A percentile compares a stretch with the other conserved stretches of the same genome.
These are phyloP conservation scores for Vinca minor DNA, from an alignment of 257 asterid species.

Conservation along the genomic window DNA sequence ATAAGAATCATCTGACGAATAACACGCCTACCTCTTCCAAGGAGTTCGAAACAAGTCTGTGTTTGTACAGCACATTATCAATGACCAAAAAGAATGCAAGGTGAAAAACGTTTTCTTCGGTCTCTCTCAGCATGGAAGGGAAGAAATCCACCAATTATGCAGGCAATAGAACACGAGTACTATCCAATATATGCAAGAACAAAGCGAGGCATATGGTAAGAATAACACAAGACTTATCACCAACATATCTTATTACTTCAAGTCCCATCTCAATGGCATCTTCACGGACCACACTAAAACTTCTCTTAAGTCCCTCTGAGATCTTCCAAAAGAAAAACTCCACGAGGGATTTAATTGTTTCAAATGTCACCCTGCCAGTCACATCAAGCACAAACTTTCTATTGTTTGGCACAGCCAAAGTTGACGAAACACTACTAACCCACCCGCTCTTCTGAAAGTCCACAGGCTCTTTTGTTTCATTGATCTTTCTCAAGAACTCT, in stretches of 20 bases:
- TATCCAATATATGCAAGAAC: conserved; percentile 54
- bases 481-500: conserved; percentile 19
- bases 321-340: conserved; percentile 59
- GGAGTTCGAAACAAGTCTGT: neutral
- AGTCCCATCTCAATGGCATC: conserved; percentile 65
- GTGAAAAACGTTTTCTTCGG: neutral
- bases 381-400: conserved; percentile 74
- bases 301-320: conserved; percentile 48
- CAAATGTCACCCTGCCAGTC: conserved; percentile 89
- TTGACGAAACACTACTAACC: conserved; percentile 68
- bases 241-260: conserved; percentile 63
- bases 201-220: conserved; percentile 67
- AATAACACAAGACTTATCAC: conserved; percentile 68
- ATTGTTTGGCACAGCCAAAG: conserved; percentile 77
- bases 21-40: neutral
- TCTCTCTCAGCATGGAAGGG: conserved; percentile 7
- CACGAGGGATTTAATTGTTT: conserved; percentile 61
- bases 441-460: conserved; percentile 51
- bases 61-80: neutral
- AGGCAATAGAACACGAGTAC: conserved; percentile 48
- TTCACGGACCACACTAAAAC: conserved; percentile 49
- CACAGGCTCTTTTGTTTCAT: conserved; percentile 20
- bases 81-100: neutral
- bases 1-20: neutral
- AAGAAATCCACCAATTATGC: conserved; percentile 28